A percentile compares a stretch with the other conserved stretches of the same genome.
Evolutionary conservation across 75 land plant genomes (phyloP).

Genomic region (Sequoia sempervirens): DNA sequence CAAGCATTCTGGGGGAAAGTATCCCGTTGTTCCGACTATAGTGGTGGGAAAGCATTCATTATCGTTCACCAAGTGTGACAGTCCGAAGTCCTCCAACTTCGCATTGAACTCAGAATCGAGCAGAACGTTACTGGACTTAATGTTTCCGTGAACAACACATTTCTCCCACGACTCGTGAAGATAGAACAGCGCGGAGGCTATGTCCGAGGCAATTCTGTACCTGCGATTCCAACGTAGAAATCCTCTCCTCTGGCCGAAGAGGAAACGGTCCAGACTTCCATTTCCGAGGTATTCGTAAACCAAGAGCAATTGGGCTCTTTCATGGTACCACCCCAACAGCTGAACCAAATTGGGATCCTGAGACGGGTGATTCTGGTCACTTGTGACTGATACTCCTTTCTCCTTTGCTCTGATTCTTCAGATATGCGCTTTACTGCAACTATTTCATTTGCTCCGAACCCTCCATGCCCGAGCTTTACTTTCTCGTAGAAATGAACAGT

Average conservation of each 20-base stretch:
- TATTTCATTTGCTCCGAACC: conserved; percentile 1
- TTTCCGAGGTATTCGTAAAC: conserved; percentile 50
- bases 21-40: conserved; percentile 70
- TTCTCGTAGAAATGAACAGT: conserved; percentile 27
- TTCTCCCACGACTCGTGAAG: conserved; percentile 91
- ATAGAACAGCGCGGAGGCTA: conserved; percentile 70
- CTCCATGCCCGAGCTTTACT: conserved; percentile 30
- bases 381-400: conserved; percentile 21
- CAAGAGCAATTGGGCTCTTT: too few relatives aligned
- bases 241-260: conserved; percentile 18
- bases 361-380: conserved; percentile 30
- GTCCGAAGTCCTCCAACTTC: conserved; percentile 57
- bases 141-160: conserved; percentile 62
- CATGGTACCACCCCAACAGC: background rate
- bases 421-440: conserved; percentile 27
- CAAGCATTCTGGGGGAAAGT: conserved; percentile 77
- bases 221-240: conserved; percentile 51
- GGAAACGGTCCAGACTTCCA: conserved; percentile 46
- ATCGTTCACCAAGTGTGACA: conserved; percentile 50
- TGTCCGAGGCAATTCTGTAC: conserved; percentile 56
- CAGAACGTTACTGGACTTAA: conserved; percentile 59
- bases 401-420: conserved; percentile 12
- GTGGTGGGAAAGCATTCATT: conserved; percentile 26
- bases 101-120: conserved; percentile 62
- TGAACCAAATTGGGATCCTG: conserved; percentile 42